Base-by-base conservation (phyloP, 2,329 filamentous ascomycete genomes). In the Fonsecaea nubica region DNA sequence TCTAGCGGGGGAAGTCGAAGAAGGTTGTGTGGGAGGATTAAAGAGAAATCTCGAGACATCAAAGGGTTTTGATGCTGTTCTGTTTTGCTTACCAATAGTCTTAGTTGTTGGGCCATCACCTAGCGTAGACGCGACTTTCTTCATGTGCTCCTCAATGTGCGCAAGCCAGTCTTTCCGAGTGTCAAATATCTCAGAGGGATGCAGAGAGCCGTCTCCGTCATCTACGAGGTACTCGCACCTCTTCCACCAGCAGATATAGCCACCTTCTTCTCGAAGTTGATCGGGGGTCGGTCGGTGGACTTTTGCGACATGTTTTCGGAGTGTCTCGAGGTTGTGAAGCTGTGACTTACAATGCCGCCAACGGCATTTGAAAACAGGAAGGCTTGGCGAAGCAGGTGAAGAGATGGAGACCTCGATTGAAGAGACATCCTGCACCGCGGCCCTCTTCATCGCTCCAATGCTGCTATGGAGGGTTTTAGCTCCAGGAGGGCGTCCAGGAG, bases 311-410 rank as follows among this genome's bases (percentile, higher is more conserved):
- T 90, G 88, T 64, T 85, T 85, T 67, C 83, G 83, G 5, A 90
- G 77, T 0, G 84, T 86, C 8, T 84, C 82, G 13, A 89, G 75
- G 70, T 89, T 90, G 75, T 90, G 88, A 4, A 90, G 77, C 69
- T 88, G 81, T 0, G 85, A 83, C 3, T 76, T 75, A 73, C 88
- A 90, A 1, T 77, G 75, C 59, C 81, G 76, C 88, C 87, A 90
- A 50, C 79, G 75, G 75, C 88, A 90, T 62, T 80, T 79, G 73
- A 83, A 90, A 5, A 64, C 25, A 35, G 69, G 69, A 25, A 71
- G 42, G 66, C 32, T 61, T 35, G 61, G 56, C n/a, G 54, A 25
- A 25, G 60, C 25, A 33, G 58, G 61, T 35, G 61, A 58, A 33
- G 64, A 50, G 6, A 63, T 53, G 25, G 54, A 65, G 45, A 63